A percentile compares a stretch with the other conserved stretches of the same genome.
These are phyloP conservation scores for Aquilaria yunnanensis DNA, from an alignment of 345 rosid species.

Conservation along the genomic window DNA sequence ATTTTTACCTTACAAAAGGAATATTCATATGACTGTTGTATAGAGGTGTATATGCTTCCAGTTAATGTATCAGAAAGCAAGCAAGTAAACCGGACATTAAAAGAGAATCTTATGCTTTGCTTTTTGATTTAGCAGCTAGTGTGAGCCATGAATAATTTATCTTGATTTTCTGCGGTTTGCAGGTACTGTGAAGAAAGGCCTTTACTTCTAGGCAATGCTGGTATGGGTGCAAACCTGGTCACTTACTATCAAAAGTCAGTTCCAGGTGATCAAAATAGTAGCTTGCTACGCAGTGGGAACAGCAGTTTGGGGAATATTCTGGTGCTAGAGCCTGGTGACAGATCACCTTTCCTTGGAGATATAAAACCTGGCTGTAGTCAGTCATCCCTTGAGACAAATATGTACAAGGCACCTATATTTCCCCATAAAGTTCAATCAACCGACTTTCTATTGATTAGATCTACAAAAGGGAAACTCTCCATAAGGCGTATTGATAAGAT, in stretches of 20 bases:
- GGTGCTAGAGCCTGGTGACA: slow-evolving; percentile 75
- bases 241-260: slow-evolving; percentile 87
- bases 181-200: slow-evolving; percentile 99
- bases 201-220: slow-evolving; percentile 71
- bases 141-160: background rate
- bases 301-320: slow-evolving; percentile 63
- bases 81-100: too few relatives aligned
- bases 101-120: too few relatives aligned
- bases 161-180: slow-evolving; percentile 8
- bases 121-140: too few relatives aligned
- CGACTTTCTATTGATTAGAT: slow-evolving; percentile 85
- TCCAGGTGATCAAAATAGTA: slow-evolving; percentile 66
- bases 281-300: slow-evolving; percentile 46
- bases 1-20: too few relatives aligned
- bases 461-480: slow-evolving; percentile 95
- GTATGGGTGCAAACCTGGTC: slow-evolving; percentile 95
- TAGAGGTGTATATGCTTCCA: too few relatives aligned
- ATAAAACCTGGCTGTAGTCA: slow-evolving; percentile 73
- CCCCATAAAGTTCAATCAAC: slow-evolving; percentile 79
- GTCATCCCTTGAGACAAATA: slow-evolving; percentile 87
- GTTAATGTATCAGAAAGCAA: too few relatives aligned
- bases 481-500: slow-evolving; percentile 87
- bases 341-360: slow-evolving; percentile 96
- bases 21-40: too few relatives aligned
- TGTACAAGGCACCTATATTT: slow-evolving; percentile 91